These are phyloP conservation scores for Fistulinella cinereoalba DNA, from an alignment of 1,284 basidiomycete species.

Conservation along the genomic window DNA sequence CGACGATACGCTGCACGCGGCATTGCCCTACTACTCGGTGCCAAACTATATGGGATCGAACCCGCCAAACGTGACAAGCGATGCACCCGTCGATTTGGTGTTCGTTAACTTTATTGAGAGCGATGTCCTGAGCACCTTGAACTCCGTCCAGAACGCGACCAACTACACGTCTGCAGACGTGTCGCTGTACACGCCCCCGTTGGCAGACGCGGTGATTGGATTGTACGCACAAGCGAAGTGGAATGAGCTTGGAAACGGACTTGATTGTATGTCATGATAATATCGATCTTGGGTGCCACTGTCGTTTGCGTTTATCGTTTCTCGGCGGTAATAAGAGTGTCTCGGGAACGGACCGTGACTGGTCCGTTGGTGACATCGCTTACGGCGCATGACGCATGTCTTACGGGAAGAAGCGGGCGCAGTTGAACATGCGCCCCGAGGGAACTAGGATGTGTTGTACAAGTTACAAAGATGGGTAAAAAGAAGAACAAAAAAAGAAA, in stretches of 20 bases:
- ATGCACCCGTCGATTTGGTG: constrained; percentile 61
- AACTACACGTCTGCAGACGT: constrained; percentile 54
- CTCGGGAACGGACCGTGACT: too few relatives aligned
- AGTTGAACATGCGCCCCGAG: background rate
- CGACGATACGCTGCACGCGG: constrained; percentile 61
- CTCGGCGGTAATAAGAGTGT: too few relatives aligned
- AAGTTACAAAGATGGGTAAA: background rate
- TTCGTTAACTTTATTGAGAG: constrained; percentile 65
- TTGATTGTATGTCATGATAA: too few relatives aligned
- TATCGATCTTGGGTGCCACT: too few relatives aligned
- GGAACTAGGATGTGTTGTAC: background rate
- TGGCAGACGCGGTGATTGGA: constrained; percentile 54
- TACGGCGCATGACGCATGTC: too few relatives aligned
- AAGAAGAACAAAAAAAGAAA: background rate
- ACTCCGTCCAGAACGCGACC: constrained; percentile 50
- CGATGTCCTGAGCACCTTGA: constrained; percentile 53
- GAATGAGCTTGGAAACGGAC: too few relatives aligned
- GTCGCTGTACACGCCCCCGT: constrained; percentile 46
- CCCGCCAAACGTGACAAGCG: constrained; percentile 47
- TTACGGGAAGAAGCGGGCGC: background rate
- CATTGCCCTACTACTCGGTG: constrained; percentile 51
- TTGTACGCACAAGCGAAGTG: constrained; percentile 59
- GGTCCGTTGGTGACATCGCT: too few relatives aligned
- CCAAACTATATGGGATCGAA: constrained; percentile 61
- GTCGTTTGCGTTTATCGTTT: too few relatives aligned